Base-by-base conservation (phyloP, 148 eudicot species). In the Vaccinium corymbosum region DNA sequence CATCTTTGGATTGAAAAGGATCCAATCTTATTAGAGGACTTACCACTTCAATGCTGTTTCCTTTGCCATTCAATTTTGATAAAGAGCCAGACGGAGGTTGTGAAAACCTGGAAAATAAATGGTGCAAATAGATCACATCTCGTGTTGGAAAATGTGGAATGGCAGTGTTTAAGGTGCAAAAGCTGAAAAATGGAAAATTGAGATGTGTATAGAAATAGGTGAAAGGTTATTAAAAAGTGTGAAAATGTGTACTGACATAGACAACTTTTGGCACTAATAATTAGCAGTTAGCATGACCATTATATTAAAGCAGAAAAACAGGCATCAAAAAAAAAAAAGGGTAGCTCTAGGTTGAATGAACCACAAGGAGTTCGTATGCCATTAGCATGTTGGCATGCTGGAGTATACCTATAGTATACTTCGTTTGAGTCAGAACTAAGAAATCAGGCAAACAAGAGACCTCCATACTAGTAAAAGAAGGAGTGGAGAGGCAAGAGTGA, bases 51-150 rank as follows among this genome's bases (percentile, higher is more conserved):
- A 87, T 83, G 64, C 87, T 80, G 74, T 85, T 88, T 61, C 80
- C 93, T 78, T 88, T 82, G 19, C 87, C 91, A 85, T 90, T 93
- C 59, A 62, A 57, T 81, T 89, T 81, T 17, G 87, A 15, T 82
- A 76, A 75, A 57, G 91, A 82, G 66, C 79, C 80, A 55, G 93
- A 76, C 6, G 86, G 19, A 74, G 90, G 55, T 74, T 91, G 88
- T 38, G 95, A 87, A 86, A 95, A 95, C 91, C 98, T 94, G 88
- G 80, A 85, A 68, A 81, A 51, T 1, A 32, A 56, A 29, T 85
- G 83, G 25, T 52, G 78, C 70, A 62, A 35, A 82, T 12, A 72
- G 10, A 25, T 81, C 42, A 81, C 62, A 49, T 80, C 32, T 55
- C 72, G 20, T 64, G 38, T 12, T 4, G 38, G 73, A 27, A 68